phyloP scores from a whole-genome alignment of 768 basidiomycete species.

The Xerocomellus dryophilus region DNA sequence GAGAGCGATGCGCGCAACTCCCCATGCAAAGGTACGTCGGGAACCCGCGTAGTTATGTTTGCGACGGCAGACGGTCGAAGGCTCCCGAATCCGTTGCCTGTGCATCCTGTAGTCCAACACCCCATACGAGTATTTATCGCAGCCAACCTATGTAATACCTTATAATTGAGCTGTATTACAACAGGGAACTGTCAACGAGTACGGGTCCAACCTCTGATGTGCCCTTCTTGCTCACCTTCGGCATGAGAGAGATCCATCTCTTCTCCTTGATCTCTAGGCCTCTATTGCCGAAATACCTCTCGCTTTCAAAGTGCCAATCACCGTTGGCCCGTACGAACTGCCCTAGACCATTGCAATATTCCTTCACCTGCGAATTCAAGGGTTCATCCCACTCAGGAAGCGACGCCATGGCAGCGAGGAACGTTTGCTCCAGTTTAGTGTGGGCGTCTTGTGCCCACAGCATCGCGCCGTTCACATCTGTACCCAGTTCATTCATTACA shows the following conservation, averaged over 20 bases:
- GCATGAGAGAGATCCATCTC: conserved; percentile 7
- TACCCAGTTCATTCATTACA: conserved; percentile 42
- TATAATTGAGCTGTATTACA: not conserved
- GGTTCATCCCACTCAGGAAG: conserved; percentile 41
- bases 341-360: conserved; percentile 47
- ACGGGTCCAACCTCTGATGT: conserved; percentile 2
- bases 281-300: conserved; percentile 6
- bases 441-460: conserved; percentile 15
- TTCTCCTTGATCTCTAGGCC: conserved; percentile 9
- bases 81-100: no score
- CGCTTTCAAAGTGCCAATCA: conserved; percentile 7
- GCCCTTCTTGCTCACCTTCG: not conserved
- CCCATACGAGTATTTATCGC: no score
- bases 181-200: not conserved
- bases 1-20: no score
- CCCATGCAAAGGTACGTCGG: no score
- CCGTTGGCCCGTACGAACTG: conserved; percentile 39
- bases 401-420: conserved; percentile 16
- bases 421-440: not conserved
- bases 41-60: no score
- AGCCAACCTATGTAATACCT: no score
- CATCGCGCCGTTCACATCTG: conserved; percentile 16
- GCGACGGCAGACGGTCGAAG: no score
- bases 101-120: no score
- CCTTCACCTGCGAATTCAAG: conserved; percentile 40